These are phyloP conservation scores for Botrytis sinoallii DNA, from an alignment of 2,329 filamentous ascomycete genomes.

Conservation along the genomic window DNA sequence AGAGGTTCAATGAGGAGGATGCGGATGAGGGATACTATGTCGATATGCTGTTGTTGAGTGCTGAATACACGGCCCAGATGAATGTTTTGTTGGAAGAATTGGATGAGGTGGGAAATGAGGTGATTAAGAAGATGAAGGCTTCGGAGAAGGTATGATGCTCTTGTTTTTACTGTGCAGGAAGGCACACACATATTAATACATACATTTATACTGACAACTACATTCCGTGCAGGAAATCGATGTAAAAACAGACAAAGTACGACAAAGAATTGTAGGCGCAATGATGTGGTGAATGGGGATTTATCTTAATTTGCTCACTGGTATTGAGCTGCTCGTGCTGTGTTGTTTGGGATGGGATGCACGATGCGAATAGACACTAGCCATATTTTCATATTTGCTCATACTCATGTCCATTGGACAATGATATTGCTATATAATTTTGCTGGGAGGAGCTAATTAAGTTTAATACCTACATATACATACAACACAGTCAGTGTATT, in stretches of 20 bases:
- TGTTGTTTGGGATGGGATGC: not conserved
- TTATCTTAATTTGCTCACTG: too few relatives aligned
- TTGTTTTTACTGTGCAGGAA: not conserved
- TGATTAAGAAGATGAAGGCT: conserved; percentile 29
- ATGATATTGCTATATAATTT: not conserved
- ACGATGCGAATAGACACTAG: not conserved
- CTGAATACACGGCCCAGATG: conserved; percentile 25
- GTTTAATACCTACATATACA: not conserved
- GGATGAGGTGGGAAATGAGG: conserved; percentile 22
- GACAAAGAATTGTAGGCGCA: conserved; percentile 8
- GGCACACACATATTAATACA: not conserved
- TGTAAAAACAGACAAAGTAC: not conserved
- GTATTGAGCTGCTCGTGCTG: not conserved
- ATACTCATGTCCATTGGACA: not conserved
- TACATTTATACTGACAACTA: not conserved
- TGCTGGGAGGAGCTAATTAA: not conserved
- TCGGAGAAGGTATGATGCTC: conserved; percentile 32
- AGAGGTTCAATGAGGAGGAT: conserved; percentile 24
- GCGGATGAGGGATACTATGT: conserved; percentile 23
- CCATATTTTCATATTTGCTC: not conserved
- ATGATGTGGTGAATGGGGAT: conserved; percentile 3
- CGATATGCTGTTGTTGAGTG: conserved; percentile 28
- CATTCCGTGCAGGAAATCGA: conserved; percentile 23
- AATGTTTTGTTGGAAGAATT: conserved; percentile 30
- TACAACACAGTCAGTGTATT: not conserved